Evolutionary conservation across 371 early-diverging fungal species (phyloP).

Genomic region (Rhizomucor pusillus): DNA sequence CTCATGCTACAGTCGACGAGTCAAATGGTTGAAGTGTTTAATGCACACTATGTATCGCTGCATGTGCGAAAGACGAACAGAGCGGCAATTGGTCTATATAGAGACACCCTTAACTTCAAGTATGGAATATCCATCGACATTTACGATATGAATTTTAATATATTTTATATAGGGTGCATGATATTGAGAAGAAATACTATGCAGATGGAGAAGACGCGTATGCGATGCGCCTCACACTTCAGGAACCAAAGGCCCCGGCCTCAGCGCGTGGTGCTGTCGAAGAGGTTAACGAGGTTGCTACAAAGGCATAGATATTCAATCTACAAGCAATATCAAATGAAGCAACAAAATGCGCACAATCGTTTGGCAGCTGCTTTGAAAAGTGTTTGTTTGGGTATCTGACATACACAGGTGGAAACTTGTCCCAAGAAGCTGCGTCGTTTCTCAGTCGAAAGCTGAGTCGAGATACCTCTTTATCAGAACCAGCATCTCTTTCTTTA

Average conservation of each 20-base stretch:
- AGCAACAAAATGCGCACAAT: too few relatives aligned
- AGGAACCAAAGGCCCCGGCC: constrained; percentile 28
- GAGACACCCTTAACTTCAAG: constrained; percentile 89
- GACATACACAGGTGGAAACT: too few relatives aligned
- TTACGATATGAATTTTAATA: constrained; percentile 1
- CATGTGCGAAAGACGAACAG: constrained; percentile 95
- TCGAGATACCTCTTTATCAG: too few relatives aligned
- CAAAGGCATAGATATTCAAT: background rate
- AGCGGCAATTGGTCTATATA: constrained; percentile 91
- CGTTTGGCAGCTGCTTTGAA: too few relatives aligned
- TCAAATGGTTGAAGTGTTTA: constrained; percentile 88
- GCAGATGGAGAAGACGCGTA: constrained; percentile 97
- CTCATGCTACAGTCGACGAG: constrained; percentile 91
- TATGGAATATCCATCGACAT: constrained; percentile 31
- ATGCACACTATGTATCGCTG: constrained; percentile 85
- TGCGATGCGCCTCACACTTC: constrained; percentile 67
- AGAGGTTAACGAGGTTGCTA: constrained; percentile 32
- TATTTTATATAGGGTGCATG: constrained; percentile 62
- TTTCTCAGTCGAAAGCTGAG: too few relatives aligned
- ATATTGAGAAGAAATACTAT: constrained; percentile 94
- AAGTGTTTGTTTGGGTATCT: too few relatives aligned
- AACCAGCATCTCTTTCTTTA: too few relatives aligned
- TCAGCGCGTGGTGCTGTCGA: constrained; percentile 34
- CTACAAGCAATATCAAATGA: too few relatives aligned
- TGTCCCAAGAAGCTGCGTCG: too few relatives aligned